Evolutionary conservation across 148 eudicot species (phyloP).

Genomic region (Silene latifolia): DNA sequence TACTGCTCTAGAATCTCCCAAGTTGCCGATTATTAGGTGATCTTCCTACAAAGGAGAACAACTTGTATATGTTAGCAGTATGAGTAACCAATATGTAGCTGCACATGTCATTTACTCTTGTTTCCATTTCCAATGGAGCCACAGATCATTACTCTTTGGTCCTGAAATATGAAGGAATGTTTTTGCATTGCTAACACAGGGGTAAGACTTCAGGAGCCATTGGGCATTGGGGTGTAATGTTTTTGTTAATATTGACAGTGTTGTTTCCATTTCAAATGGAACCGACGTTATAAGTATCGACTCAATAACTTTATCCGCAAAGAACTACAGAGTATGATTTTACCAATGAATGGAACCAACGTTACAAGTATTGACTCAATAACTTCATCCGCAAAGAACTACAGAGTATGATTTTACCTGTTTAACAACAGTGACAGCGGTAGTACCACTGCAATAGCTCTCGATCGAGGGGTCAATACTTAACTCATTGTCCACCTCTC

Average conservation of each 20-base stretch:
- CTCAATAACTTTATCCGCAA: not conserved
- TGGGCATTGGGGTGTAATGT: too few species aligned
- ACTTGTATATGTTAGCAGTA: not conserved
- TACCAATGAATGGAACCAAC: constrained; percentile 41
- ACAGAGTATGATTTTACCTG: constrained; percentile 40
- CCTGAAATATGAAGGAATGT: too few species aligned
- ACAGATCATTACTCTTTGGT: too few species aligned
- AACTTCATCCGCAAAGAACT: not conserved
- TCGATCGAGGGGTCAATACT: constrained; percentile 46
- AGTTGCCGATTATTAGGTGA: constrained; percentile 61
- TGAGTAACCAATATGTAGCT: not conserved
- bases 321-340: not conserved
- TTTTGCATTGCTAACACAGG: too few species aligned
- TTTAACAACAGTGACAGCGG: constrained; percentile 61
- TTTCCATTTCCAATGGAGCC: too few species aligned
- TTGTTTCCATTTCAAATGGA: too few species aligned
- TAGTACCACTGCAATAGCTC: constrained; percentile 80
- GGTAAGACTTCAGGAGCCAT: too few species aligned
- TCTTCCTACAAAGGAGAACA: constrained; percentile 40
- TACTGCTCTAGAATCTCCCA: constrained; percentile 90
- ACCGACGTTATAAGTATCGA: too few species aligned
- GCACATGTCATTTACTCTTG: too few species aligned
- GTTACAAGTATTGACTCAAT: too few species aligned
- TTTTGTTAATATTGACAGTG: too few species aligned
- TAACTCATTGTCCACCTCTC: constrained; percentile 63